phyloP scores from a whole-genome alignment of 1,284 basidiomycete genomes.

The Melampsora larici-populina region DNA sequence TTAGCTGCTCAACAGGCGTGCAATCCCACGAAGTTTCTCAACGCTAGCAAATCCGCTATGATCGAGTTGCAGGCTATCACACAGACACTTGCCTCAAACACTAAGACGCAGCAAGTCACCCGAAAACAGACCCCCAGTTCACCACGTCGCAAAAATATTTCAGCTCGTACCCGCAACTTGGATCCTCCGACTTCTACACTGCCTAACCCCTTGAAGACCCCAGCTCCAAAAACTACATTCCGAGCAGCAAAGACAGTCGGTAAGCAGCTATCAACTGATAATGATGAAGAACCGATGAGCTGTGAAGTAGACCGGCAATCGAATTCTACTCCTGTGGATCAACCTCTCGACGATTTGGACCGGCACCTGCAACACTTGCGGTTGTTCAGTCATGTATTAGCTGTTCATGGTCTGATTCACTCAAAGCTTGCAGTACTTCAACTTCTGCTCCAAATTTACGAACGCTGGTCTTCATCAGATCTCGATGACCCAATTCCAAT shows the following conservation, averaged over 20 bases:
- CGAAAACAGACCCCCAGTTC: not conserved
- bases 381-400: conserved; percentile 37
- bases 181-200: not conserved
- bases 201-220: not conserved
- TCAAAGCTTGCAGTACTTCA: conserved; percentile 21
- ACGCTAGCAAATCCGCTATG: conserved; percentile 21
- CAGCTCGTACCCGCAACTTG: not conserved
- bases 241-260: not conserved
- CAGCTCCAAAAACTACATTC: not conserved
- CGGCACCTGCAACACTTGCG: conserved; percentile 27
- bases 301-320: not conserved
- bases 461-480: not conserved
- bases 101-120: not conserved
- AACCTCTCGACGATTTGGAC: conserved; percentile 29
- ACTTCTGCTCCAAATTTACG: conserved; percentile 3
- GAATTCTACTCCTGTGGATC: not conserved
- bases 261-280: not conserved
- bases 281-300: not conserved
- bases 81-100: not conserved
- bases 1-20: conserved; percentile 22
- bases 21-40: conserved; percentile 6
- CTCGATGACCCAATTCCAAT: conserved; percentile 1
- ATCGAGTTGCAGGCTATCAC: conserved; percentile 21
- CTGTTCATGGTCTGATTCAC: conserved; percentile 24
- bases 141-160: not conserved